Evolutionary conservation across 1,284 basidiomycete species (phyloP), one percentile per base, ranked within the genome.

Genomic region (Austroboletus novae-zelandiae): DNA sequence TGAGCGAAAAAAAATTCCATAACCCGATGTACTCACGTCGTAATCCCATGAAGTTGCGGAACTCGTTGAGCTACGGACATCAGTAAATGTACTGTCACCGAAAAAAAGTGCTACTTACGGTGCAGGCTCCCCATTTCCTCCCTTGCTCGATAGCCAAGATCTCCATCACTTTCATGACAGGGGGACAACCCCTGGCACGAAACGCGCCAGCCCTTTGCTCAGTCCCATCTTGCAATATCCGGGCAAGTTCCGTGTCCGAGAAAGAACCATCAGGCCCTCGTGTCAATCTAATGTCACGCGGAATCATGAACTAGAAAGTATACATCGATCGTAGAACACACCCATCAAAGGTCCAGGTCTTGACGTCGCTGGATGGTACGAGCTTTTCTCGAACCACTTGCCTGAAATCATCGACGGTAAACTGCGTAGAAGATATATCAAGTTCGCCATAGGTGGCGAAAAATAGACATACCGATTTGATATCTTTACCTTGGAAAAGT

Each of bases 171-270:
- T 81, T 78, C 60, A 93, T 72, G 31, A 76, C 79, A 43, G 77
- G 77, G 0, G 91, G 91, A 44, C 80, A 83, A 20, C 87, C 84
- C 13, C 85, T 77, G n/a, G 91, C 91, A 52, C 79, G 76, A 72
- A 85, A 94, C 5, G 89, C 82, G 29, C 80, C 80, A 1, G 92
- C 88, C 1, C 77, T 71, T 50, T 73, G 73, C 45, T 81, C 80
- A 0, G 86, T 91, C 5, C 88, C 81, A 55, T 83, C 69, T 45
- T 84, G 81, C 52, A 93, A 64, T 48, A 91, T 69, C 11, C 71
- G 66, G 0, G 88, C 87, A 13, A 94, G 73, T 48, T 86, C 84
- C 11, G 71, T 74, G 56, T 93, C 87, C n/a, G 72, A 67, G 69
- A 89, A 92, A 2, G 70, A 68, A n/a, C 83, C 83, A 56, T 78